Evolutionary conservation across 257 asterid species (phyloP), one percentile per base, ranked within the genome.

Genomic region (Nyctanthes arbortristis): DNA sequence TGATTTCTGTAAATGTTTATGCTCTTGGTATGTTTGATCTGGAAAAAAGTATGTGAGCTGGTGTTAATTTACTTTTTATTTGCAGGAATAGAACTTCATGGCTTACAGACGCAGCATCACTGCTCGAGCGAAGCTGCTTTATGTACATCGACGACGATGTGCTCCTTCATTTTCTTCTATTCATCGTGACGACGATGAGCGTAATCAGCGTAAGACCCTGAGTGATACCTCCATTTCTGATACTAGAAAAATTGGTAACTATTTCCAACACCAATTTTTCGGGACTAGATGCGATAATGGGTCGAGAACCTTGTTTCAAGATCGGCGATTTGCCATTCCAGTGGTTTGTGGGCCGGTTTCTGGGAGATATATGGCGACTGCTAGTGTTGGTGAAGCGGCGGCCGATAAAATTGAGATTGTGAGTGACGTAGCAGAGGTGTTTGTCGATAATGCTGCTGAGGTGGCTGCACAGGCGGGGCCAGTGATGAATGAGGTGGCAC

Each of bases 41-140:
- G 47, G 22, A 24, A 52, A 9, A 22, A 10, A 1, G 59, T 4
- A 24, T 13, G 8, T 2, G 7, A 9, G 2, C 10, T 52, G 28
- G n/a, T 52, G 10, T 52, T 3, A 20, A 52, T 22, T 3, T 52
- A 30, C 24, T 43, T 43, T 1, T 43, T 43, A 13, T 4, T 4
- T n/a, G 22, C 6, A 43, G 29, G 59, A 30, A 9, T 28, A 52
- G 59, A 35, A 11, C 58, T 72, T 30, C 68, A 93, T 90, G 98
- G 94, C 96, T 1, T 87, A 80, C 64, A 76, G 97, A 73, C 90
- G 97, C 61, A 79, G 87, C 79, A 68, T 90, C 74, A 56, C 84
- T 6, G 65, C 96, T 10, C 81, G 96, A 72, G 85, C 86, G 18
- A 88, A 84, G 78, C 80, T 75, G 9, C 85, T 93, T 37, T 90